phyloP scores from a whole-genome alignment of 2,329 filamentous ascomycete species.

The Calcarisporium arbuscula region DNA sequence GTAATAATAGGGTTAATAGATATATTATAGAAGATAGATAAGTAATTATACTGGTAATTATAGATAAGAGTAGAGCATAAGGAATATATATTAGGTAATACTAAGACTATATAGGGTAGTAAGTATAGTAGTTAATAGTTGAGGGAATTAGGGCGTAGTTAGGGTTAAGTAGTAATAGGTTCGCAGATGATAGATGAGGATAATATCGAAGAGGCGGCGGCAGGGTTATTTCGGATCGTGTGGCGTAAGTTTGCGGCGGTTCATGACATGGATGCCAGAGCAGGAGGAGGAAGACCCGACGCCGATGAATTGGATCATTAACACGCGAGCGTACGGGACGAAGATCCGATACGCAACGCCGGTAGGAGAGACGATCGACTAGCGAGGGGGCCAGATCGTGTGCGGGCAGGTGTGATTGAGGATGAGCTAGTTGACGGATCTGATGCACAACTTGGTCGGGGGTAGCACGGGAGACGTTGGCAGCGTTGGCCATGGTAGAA shows the following conservation, averaged over 20 bases:
- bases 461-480: constrained; percentile 2
- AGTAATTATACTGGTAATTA: no score
- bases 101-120: no score
- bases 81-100: no score
- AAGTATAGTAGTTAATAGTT: no score
- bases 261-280: constrained; percentile 8
- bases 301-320: constrained; percentile 13
- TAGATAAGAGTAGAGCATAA: no score
- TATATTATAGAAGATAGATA: no score
- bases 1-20: no score
- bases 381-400: constrained; percentile 2
- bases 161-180: no score
- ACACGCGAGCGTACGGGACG: constrained; percentile 6
- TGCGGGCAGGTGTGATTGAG: constrained; percentile 2
- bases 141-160: no score
- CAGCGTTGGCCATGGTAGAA: constrained; percentile 2
- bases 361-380: constrained; percentile 5
- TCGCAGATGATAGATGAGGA: constrained; percentile 4
- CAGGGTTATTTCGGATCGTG: constrained; percentile 7
- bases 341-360: constrained; percentile 10
- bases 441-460: not conserved
- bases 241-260: constrained; percentile 7
- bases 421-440: constrained; percentile 2
- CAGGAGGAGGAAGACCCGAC: constrained; percentile 1
- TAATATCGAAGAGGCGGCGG: constrained; percentile 1